Conservation (phyloP, 2,329 filamentous ascomycete species). For the Trichoderma aggressivum region DNA sequence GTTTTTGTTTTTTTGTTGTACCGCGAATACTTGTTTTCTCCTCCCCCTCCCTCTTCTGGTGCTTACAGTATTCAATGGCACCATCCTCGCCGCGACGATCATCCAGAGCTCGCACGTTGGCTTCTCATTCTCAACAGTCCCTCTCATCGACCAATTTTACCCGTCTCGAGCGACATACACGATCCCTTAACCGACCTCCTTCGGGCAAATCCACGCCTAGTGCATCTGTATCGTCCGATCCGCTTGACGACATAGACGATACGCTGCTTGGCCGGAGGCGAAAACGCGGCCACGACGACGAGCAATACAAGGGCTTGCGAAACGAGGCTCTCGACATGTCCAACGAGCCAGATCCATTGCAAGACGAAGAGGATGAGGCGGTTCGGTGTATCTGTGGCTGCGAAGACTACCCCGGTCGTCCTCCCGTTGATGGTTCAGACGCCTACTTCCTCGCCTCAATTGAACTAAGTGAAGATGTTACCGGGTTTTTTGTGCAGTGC, state of each 20-base stretch:
- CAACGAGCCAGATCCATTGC: constrained; percentile 67
- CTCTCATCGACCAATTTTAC: constrained; percentile 75
- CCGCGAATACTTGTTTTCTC: constrained; percentile 13
- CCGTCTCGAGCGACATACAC: constrained; percentile 70
- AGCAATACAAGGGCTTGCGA: constrained; percentile 44
- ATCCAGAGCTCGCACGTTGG: constrained; percentile 79
- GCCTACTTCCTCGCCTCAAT: constrained; percentile 56
- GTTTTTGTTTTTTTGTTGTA: neutral
- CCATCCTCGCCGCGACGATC: constrained; percentile 76
- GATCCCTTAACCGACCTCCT: constrained; percentile 67
- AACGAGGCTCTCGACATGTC: constrained; percentile 48
- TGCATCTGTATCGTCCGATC: constrained; percentile 68
- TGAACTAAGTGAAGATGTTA: constrained; percentile 76
- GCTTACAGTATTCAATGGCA: constrained; percentile 49
- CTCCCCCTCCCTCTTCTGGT: constrained; percentile 13
- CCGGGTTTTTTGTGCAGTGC: constrained; percentile 96
- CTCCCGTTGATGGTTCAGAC: constrained; percentile 59
- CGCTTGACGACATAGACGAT: constrained; percentile 65
- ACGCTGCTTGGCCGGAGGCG: constrained; percentile 72
- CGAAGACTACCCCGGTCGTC: constrained; percentile 88
- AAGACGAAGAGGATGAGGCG: constrained; percentile 81
- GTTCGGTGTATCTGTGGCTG: constrained; percentile 93
- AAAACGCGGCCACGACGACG: constrained; percentile 69
- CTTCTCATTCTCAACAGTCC: constrained; percentile 72
- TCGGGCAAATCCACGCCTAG: constrained; percentile 76